phyloP scores from a whole-genome alignment of 495 filamentous ascomycete species.

The Parathielavia hyrcaniae region DNA sequence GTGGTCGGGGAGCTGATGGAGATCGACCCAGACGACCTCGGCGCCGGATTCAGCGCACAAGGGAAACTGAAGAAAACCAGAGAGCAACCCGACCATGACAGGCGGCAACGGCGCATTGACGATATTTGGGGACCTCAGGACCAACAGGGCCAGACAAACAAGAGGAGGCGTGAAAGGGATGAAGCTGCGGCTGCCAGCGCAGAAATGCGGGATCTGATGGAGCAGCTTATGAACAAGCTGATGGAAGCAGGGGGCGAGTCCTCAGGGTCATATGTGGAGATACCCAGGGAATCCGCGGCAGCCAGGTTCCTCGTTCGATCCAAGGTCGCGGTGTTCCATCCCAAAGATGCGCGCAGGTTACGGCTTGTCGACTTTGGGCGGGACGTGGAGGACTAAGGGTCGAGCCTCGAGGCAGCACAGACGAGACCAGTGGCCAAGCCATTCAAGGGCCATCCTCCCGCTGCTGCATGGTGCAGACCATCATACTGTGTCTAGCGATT shows the following conservation, averaged over 20 bases:
- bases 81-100: constrained; percentile 39
- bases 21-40: constrained; percentile 50
- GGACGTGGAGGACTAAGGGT: constrained; percentile 58
- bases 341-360: constrained; percentile 68
- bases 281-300: constrained; percentile 71
- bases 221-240: constrained; percentile 54
- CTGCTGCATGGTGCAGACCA: constrained; percentile 12
- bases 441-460: constrained; percentile 9
- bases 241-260: constrained; percentile 54
- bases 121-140: constrained; percentile 57
- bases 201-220: constrained; percentile 62
- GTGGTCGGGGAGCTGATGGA: constrained; percentile 69
- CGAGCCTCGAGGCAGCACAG: constrained; percentile 5
- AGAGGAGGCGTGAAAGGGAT: constrained; percentile 37
- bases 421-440: constrained; percentile 1
- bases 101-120: constrained; percentile 64
- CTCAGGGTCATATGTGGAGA: constrained; percentile 57
- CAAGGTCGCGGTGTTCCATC: constrained; percentile 81
- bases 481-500: constrained; percentile 13
- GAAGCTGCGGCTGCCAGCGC: constrained; percentile 59
- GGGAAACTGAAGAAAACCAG: constrained; percentile 63
- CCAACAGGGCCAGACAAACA: constrained; percentile 24
- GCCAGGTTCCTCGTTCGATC: constrained; percentile 77
- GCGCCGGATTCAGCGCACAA: constrained; percentile 64
- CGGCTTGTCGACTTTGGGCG: constrained; percentile 80